phyloP scores from a whole-genome alignment of 2,329 filamentous ascomycete genomes.

The Purpureocillium lavendulum region DNA sequence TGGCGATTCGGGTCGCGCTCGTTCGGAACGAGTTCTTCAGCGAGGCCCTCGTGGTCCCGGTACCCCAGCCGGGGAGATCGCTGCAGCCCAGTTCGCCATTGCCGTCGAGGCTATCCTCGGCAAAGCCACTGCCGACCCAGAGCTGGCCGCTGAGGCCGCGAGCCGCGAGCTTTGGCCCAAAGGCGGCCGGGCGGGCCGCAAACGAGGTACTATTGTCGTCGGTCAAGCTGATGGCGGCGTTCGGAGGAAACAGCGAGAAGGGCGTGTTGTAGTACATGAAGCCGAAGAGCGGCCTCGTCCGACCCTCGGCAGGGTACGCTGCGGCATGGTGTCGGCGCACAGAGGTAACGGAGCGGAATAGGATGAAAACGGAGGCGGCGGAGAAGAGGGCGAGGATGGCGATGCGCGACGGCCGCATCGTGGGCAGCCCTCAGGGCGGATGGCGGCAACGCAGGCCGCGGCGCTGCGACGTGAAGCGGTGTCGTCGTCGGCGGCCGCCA shows the following conservation, averaged over 20 bases:
- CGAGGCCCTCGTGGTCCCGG: constrained; percentile 41
- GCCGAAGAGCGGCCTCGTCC: constrained; percentile 20
- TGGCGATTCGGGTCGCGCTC: constrained; percentile 12
- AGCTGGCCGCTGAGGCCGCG: constrained; percentile 79
- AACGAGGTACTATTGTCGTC: constrained; percentile 99
- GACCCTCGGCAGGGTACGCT: constrained; percentile 13
- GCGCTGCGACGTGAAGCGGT: too few relatives aligned
- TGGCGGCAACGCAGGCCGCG: too few relatives aligned
- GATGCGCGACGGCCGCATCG: constrained; percentile 47
- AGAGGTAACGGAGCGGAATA: constrained; percentile 44
- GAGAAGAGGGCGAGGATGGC: constrained; percentile 46
- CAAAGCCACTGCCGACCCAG: constrained; percentile 90
- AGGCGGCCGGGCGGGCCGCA: constrained; percentile 83
- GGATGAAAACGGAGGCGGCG: constrained; percentile 44
- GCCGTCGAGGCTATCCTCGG: constrained; percentile 62
- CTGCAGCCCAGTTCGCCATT: constrained; percentile 91
- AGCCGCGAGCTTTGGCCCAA: constrained; percentile 70
- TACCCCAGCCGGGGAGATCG: constrained; percentile 84
- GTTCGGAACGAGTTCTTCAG: constrained; percentile 30
- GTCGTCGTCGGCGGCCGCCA: too few relatives aligned
- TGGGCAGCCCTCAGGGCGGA: constrained; percentile 12
- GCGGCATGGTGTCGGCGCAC: constrained; percentile 16
- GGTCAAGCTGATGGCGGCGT: constrained; percentile 90
- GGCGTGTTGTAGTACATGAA: constrained; percentile 67
- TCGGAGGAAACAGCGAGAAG: constrained; percentile 86